Evolutionary conservation across 192 early-diverging fungal species (phyloP).

Genomic region (Coemansia sp.): DNA sequence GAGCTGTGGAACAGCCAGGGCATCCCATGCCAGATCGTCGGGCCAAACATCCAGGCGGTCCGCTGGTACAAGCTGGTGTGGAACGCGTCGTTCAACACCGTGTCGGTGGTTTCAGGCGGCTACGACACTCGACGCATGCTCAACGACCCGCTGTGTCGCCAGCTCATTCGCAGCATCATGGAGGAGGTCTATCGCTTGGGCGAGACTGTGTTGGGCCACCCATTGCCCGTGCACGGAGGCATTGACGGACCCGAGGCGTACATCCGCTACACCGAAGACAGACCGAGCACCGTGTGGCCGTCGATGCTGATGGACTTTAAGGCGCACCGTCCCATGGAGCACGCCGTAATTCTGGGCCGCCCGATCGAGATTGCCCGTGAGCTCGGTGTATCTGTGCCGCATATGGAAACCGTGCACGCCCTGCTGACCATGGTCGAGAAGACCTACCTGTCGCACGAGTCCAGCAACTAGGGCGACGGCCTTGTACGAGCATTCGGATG

Average conservation of each 20-base stretch:
- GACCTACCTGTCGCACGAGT: too few relatives aligned
- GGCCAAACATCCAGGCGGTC: slow-evolving; percentile 59
- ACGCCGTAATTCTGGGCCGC: slow-evolving; percentile 54
- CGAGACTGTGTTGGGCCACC: slow-evolving; percentile 40
- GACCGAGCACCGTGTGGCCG: slow-evolving; percentile 30
- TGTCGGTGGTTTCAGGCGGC: slow-evolving; percentile 58
- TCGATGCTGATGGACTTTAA: slow-evolving; percentile 62
- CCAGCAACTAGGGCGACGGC: too few relatives aligned
- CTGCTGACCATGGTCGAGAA: slow-evolving; percentile 49
- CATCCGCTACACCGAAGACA: slow-evolving; percentile 19
- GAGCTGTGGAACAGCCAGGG: slow-evolving; percentile 44
- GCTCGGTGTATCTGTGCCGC: slow-evolving; percentile 42
- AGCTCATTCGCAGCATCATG: slow-evolving; percentile 50
- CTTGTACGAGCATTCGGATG: too few relatives aligned
- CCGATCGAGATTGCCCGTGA: slow-evolving; percentile 47
- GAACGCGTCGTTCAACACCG: slow-evolving; percentile 68
- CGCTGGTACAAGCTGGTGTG: slow-evolving; percentile 74
- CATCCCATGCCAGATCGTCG: slow-evolving; percentile 29
- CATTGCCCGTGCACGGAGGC: slow-evolving; percentile 20
- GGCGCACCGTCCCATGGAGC: slow-evolving; percentile 52
- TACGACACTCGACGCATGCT: slow-evolving; percentile 57
- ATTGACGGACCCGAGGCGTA: slow-evolving; percentile 28
- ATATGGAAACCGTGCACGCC: slow-evolving; percentile 52
- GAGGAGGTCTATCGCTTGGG: slow-evolving; percentile 56
- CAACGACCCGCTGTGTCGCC: slow-evolving; percentile 39